These are phyloP conservation scores for Pythium apleroticum DNA, from an alignment of 352 stramenopile genomes.

Conservation along the genomic window DNA sequence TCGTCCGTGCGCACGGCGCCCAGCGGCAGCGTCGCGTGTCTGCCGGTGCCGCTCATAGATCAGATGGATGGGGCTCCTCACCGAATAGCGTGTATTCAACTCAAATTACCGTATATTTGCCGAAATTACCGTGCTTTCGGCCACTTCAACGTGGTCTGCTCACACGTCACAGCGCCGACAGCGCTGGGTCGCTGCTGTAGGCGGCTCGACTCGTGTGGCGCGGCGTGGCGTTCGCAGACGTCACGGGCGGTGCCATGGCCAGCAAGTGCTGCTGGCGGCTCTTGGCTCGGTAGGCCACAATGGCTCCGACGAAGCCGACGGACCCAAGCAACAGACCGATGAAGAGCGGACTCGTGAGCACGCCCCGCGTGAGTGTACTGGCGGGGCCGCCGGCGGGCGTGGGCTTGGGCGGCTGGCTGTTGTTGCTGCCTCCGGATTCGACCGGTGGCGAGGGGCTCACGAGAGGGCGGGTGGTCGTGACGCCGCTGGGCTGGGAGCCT, in stretches of 20 bases:
- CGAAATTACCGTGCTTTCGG: conserved; percentile 16
- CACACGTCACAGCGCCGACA: conserved; percentile 20
- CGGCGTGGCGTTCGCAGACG: neutral
- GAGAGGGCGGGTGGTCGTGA: neutral
- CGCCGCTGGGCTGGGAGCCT: neutral
- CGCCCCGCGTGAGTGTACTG: conserved; percentile 1
- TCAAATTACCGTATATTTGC: conserved; percentile 18
- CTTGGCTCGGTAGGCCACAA: conserved; percentile 33
- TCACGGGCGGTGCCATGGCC: conserved; percentile 8
- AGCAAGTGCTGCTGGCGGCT: conserved; percentile 13
- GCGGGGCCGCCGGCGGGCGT: neutral
- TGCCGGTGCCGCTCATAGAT: conserved; percentile 8
- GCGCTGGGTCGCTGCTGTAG: conserved; percentile 2
- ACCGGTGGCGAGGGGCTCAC: neutral
- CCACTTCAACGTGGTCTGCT: conserved; percentile 12
- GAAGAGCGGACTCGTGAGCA: conserved; percentile 45
- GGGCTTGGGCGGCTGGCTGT: conserved; percentile 2
- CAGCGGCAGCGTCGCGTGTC: conserved; percentile 37
- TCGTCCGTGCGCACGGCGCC: conserved; percentile 61
- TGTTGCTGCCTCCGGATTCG: neutral
- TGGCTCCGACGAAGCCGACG: conserved; percentile 28
- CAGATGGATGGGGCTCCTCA: neutral
- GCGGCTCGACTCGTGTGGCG: conserved; percentile 7
- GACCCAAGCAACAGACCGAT: conserved; percentile 39
- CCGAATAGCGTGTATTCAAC: conserved; percentile 18